Evolutionary conservation across 2,329 filamentous ascomycete genomes (phyloP), one percentile per base, ranked within the genome.

Genomic region (Xylaria sp.): DNA sequence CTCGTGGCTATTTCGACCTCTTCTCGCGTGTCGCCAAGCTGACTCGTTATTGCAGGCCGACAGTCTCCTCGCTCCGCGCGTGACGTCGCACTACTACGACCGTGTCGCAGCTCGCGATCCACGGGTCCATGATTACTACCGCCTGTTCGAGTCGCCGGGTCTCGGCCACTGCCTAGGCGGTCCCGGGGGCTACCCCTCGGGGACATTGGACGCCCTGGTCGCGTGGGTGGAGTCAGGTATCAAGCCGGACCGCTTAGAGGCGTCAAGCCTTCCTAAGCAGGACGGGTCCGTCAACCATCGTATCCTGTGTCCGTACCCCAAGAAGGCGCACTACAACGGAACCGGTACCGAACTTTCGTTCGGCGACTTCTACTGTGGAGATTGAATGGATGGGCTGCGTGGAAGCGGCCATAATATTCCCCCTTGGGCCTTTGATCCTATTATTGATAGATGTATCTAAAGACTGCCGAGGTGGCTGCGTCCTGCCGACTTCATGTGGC

Each of bases 61-160:
- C 22, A 21, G 11, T 7, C 43, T 53, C 19, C 29, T 61, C 19
- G 52, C 59, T 16, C 24, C 51, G 2, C 37, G 49, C 17, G 46
- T 44, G 7, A 52, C 53, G 4, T 41, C 29, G 7, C 4, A 53
- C 5, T 59, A 50, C 18, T 61, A 49, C 26, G 17, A 55, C 11
- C 17, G 17, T 13, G 44, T 59, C n/a, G 19, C 42, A 6, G 48
- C 50, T 11, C 21, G 50, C 16, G 53, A 54, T 18, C 44, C 39
- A 7, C 13, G 39, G 2, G 44, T 53, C 18, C 37, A 54, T 19
- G 54, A 59, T 4, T 57, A 50, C n/a, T 61, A 57, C 40, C 56
- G 59, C 11, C 17, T 56, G 7, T 61, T 59, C 20, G 50, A 59
- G 41, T 51, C 50, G 0, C 59, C 59, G 19, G 59, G 59, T 4